Evolutionary conservation across 345 rosid species (phyloP), one percentile per base, ranked within the genome.

Genomic region (Eucalyptus pauciflora): DNA sequence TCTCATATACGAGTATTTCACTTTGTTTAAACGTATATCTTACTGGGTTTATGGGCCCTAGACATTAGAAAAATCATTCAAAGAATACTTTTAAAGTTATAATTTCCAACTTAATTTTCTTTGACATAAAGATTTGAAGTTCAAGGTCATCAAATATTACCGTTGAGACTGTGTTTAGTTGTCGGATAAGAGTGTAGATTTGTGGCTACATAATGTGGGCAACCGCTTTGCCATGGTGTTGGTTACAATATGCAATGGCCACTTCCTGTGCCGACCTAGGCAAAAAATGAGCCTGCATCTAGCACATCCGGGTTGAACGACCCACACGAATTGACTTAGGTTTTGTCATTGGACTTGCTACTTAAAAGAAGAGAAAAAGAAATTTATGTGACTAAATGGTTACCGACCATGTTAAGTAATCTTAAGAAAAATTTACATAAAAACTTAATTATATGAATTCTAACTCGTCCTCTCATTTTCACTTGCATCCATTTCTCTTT

Each of bases 301-400:
- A 14, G 8, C 20, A 64, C 2, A 1, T 2, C 9, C 1, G 10
- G 1, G 10, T 52, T 1, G 24, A 52, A 52, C 4, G 24, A 52
- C 24, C 10, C 56, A 52, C 27, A 60, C 3, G 15, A 16, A 27
- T 60, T 60, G 8, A 13, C 67, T 60, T 1, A 3, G 15, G 31
- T 62, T 62, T 62, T 62, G 17, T 62, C 9, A 13, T 0, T 62
- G 2, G 17, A 62, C 33, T 62, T 2, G 3, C 15, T 60, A 29
- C 17, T 62, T 13, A 12, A 62, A 62, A 62, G 29, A 29, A 58
- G 56, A 52, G 24, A 52, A 52, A 58, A 27, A 62, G 9, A 29
- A 62, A 29, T 13, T 7, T 13, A 62, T 29, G 71, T 13, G 33
- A 12, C 7, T 64, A 7, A 64, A 64, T 64, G 18, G 9, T n/a